phyloP scores from a whole-genome alignment of 1,284 basidiomycete genomes.

The Phylloporus sp. region DNA sequence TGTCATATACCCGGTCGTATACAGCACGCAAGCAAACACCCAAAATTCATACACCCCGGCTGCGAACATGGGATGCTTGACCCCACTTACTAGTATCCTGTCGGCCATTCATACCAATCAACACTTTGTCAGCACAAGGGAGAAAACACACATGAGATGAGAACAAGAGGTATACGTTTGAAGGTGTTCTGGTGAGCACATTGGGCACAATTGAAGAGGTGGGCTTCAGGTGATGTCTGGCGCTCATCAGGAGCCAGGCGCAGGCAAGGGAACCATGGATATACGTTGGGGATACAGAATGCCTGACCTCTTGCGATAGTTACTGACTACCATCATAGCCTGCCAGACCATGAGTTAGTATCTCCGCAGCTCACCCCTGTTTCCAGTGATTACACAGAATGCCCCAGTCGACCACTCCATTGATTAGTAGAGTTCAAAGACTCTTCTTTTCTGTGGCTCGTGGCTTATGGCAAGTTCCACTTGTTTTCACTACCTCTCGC shows the following conservation, averaged over 20 bases:
- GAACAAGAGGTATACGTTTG: conserved; percentile 36
- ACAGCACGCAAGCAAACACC: conserved; percentile 40
- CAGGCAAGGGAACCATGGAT: neutral
- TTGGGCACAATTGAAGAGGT: conserved; percentile 43
- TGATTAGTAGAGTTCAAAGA: too few species aligned
- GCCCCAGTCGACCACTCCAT: too few species aligned
- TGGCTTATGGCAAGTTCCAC: too few species aligned
- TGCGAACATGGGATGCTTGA: conserved; percentile 37
- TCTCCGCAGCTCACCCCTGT: too few species aligned
- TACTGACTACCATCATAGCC: conserved; percentile 24
- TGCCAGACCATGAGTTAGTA: conserved; percentile 35
- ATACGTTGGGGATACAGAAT: conserved; percentile 40
- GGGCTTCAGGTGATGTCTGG: conserved; percentile 32
- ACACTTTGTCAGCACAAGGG: too few species aligned
- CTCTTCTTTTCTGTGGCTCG: too few species aligned
- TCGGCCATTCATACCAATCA: neutral
- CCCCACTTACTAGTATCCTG: conserved; percentile 38
- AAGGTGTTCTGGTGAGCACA: conserved; percentile 48
- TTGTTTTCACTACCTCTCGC: too few species aligned
- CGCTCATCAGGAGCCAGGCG: conserved; percentile 22
- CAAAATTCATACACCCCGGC: conserved; percentile 36
- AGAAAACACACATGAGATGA: conserved; percentile 15
- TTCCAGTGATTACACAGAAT: too few species aligned
- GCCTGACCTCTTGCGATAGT: conserved; percentile 35
- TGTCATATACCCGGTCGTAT: conserved; percentile 35